A percentile compares a stretch with the other conserved stretches of the same genome.
Conservation (phyloP, 202 grass and related monocot species). For the Sporobolus alterniflorus region DNA sequence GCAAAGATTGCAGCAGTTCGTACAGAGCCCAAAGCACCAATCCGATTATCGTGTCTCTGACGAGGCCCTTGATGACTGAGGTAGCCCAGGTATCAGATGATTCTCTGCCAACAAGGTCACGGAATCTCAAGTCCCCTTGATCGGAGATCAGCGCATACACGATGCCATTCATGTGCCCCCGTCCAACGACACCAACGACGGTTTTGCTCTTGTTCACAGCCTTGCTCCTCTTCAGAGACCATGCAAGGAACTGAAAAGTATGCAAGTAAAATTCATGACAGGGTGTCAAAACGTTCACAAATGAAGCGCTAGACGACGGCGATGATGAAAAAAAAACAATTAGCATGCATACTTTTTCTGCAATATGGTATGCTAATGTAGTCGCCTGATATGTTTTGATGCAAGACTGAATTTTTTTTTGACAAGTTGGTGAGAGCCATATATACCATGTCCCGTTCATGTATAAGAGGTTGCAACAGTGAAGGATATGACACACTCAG, state of each 20-base stretch:
- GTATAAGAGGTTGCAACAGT: slow-evolving; percentile 80
- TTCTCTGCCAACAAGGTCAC: slow-evolving; percentile 69
- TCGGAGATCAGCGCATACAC: slow-evolving; percentile 86
- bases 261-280: not conserved
- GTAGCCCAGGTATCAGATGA: slow-evolving; percentile 59
- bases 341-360: not conserved
- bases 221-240: slow-evolving; percentile 98
- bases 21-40: slow-evolving; percentile 73
- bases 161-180: slow-evolving; percentile 89
- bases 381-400: not conserved
- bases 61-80: slow-evolving; percentile 50
- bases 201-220: slow-evolving; percentile 84
- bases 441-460: slow-evolving; percentile 87
- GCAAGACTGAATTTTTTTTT: not conserved
- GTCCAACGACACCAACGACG: slow-evolving; percentile 75
- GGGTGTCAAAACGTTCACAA: not conserved
- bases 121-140: slow-evolving; percentile 80
- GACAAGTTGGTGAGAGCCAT: not conserved
- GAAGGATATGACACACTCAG: slow-evolving; percentile 84
- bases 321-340: too few relatives aligned
- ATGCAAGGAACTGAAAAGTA: slow-evolving; percentile 69
- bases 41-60: slow-evolving; percentile 77
- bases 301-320: not conserved
- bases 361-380: not conserved
- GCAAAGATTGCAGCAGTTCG: slow-evolving; percentile 46